These are phyloP conservation scores for Fusarium sp. DNA, from an alignment of 2,329 filamentous ascomycete species.

Conservation along the genomic window DNA sequence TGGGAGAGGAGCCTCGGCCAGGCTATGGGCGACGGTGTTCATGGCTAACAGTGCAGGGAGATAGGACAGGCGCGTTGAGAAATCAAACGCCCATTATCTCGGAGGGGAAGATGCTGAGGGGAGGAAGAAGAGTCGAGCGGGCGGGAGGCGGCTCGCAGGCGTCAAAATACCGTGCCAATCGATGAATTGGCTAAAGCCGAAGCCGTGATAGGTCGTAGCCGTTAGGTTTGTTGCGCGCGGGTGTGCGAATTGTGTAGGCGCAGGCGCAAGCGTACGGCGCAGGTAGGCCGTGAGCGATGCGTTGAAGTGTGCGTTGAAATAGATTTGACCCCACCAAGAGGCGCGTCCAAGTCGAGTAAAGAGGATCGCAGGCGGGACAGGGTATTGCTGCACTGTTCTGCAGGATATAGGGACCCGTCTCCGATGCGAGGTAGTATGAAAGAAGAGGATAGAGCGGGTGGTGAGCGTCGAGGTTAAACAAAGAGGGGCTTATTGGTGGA, in stretches of 20 bases:
- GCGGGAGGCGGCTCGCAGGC: conserved; percentile 16
- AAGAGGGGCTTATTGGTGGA: conserved; percentile 19
- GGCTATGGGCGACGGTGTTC: conserved; percentile 53
- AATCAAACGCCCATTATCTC: conserved; percentile 45
- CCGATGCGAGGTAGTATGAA: conserved; percentile 7
- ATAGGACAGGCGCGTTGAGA: conserved; percentile 22
- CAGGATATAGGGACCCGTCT: conserved; percentile 19
- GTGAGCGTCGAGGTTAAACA: conserved; percentile 9
- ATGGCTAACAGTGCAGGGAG: conserved; percentile 43
- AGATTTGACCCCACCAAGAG: conserved; percentile 32
- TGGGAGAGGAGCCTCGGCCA: conserved; percentile 47
- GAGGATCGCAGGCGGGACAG: conserved; percentile 4
- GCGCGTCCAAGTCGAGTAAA: conserved; percentile 10
- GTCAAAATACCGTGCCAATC: conserved; percentile 24
- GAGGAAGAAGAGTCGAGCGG: conserved; percentile 14
- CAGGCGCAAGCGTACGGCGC: conserved; percentile 33
- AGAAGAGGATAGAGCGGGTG: not conserved
- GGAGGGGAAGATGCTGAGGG: conserved; percentile 4
- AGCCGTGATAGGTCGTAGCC: conserved; percentile 8
- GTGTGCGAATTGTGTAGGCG: conserved; percentile 18
- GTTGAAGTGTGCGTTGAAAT: conserved; percentile 21
- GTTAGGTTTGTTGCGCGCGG: conserved; percentile 15
- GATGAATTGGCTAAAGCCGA: conserved; percentile 8
- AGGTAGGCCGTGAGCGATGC: conserved; percentile 28
- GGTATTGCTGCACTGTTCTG: conserved; percentile 19